phyloP scores from a whole-genome alignment of 1,139 yeast species.

The Magnusiomyces paraingens region DNA sequence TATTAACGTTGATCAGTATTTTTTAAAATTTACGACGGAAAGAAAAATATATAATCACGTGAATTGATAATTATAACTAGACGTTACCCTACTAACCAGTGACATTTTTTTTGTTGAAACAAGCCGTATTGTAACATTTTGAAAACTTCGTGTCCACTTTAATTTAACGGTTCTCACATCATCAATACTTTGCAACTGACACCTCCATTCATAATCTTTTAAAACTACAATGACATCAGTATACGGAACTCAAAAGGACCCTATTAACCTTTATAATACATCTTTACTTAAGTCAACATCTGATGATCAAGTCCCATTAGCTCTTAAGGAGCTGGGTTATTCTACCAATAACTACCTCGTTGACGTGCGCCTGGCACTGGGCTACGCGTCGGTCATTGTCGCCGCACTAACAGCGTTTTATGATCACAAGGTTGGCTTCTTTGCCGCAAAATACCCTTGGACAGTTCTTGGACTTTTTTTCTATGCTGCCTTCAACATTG shows the following conservation, averaged over 20 bases:
- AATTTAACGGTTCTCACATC: too few relatives aligned
- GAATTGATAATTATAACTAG: too few relatives aligned
- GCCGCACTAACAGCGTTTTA: slow-evolving; percentile 60
- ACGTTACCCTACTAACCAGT: too few relatives aligned
- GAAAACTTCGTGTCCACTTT: too few relatives aligned
- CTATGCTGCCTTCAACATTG: slow-evolving; percentile 48
- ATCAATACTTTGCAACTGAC: too few relatives aligned
- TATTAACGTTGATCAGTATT: too few relatives aligned
- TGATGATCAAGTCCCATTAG: slow-evolving; percentile 32
- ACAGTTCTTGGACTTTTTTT: slow-evolving; percentile 41
- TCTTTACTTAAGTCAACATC: slow-evolving; percentile 30
- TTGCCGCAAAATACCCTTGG: slow-evolving; percentile 33
- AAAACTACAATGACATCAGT: not conserved
- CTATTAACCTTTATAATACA: not conserved
- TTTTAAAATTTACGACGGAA: too few relatives aligned
- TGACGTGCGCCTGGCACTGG: slow-evolving; percentile 63
- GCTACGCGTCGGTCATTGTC: slow-evolving; percentile 56
- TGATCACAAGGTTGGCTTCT: slow-evolving; percentile 56
- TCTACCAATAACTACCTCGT: slow-evolving; percentile 49
- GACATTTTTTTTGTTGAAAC: too few relatives aligned
- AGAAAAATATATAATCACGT: too few relatives aligned
- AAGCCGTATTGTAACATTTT: too few relatives aligned
- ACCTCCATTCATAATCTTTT: not conserved
- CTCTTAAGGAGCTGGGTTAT: slow-evolving; percentile 54
- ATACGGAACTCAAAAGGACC: slow-evolving; percentile 1